Conservation (phyloP, 2,329 filamentous ascomycete species). For the Nigrospora sphaerica region DNA sequence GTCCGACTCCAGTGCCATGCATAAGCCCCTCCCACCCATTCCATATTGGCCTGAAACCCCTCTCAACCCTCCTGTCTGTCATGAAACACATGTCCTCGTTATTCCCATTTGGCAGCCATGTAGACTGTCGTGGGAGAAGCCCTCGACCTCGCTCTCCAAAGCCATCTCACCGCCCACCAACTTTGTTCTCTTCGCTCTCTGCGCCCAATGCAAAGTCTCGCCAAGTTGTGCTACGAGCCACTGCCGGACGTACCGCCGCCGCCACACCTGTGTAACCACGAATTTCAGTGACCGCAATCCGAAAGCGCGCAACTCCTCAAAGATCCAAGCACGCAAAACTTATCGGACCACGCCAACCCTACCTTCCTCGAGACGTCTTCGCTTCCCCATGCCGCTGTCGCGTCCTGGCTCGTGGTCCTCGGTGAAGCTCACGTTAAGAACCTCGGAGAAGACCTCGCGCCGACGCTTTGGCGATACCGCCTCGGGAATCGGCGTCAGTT, state of each 20-base stretch:
- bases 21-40: too few species aligned
- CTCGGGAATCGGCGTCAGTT: slow-evolving; percentile 6
- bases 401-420: slow-evolving; percentile 16
- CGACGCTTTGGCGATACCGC: slow-evolving; percentile 13
- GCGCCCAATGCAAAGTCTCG: not conserved
- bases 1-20: too few species aligned
- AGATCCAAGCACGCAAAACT: not conserved
- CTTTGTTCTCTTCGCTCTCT: slow-evolving; percentile 1
- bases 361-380: slow-evolving; percentile 17
- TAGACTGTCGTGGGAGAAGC: too few species aligned
- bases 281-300: not conserved
- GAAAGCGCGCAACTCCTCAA: not conserved
- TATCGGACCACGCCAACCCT: slow-evolving; percentile 19
- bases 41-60: too few species aligned
- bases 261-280: slow-evolving; percentile 1
- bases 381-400: slow-evolving; percentile 13
- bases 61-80: too few species aligned
- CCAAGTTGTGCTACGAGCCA: slow-evolving; percentile 1
- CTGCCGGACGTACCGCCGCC: not conserved
- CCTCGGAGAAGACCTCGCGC: slow-evolving; percentile 17
- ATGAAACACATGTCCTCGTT: too few species aligned
- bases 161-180: too few species aligned
- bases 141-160: too few species aligned
- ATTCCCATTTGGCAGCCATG: too few species aligned
- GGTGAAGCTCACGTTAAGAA: slow-evolving; percentile 22